Evolutionary conservation across 2,329 filamentous ascomycete species (phyloP).

Genomic region (Trichoderma koningii): DNA sequence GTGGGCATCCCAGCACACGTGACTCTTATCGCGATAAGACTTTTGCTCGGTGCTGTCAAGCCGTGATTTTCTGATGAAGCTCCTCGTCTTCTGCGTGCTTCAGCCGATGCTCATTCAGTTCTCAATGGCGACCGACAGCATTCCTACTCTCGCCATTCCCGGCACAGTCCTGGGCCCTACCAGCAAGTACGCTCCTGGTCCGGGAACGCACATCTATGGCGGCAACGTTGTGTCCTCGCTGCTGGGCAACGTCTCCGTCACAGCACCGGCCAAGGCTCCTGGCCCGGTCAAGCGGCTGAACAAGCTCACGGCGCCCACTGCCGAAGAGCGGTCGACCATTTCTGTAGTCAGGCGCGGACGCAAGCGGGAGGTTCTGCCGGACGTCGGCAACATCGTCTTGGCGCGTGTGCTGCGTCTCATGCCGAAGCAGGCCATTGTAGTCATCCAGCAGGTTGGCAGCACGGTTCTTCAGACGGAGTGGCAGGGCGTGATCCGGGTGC

Average conservation of each 20-base stretch:
- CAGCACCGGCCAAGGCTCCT: constrained; percentile 49
- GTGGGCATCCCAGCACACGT: neutral
- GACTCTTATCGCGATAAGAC: constrained; percentile 24
- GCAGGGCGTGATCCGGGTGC: constrained; percentile 80
- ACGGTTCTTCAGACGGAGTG: constrained; percentile 75
- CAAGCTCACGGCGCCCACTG: constrained; percentile 53
- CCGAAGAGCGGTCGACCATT: constrained; percentile 53
- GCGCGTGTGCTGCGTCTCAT: constrained; percentile 84
- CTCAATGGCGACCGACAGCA: constrained; percentile 41
- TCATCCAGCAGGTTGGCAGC: constrained; percentile 80
- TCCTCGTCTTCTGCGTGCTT: neutral
- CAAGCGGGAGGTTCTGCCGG: constrained; percentile 74
- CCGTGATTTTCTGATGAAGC: constrained; percentile 14
- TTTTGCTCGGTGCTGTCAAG: neutral
- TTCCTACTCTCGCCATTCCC: constrained; percentile 68
- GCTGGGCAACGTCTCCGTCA: constrained; percentile 67
- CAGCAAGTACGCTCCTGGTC: constrained; percentile 68
- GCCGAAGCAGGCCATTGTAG: constrained; percentile 80
- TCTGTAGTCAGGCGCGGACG: constrained; percentile 54
- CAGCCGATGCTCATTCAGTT: neutral
- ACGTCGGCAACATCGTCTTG: constrained; percentile 78
- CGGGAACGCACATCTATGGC: constrained; percentile 81
- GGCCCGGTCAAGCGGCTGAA: constrained; percentile 61
- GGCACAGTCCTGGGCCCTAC: constrained; percentile 76
- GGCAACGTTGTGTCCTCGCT: constrained; percentile 79